Evolutionary conservation across 768 basidiomycete genomes (phyloP), one percentile per base, ranked within the genome.

Genomic region (Kockovaella imperatae): DNA sequence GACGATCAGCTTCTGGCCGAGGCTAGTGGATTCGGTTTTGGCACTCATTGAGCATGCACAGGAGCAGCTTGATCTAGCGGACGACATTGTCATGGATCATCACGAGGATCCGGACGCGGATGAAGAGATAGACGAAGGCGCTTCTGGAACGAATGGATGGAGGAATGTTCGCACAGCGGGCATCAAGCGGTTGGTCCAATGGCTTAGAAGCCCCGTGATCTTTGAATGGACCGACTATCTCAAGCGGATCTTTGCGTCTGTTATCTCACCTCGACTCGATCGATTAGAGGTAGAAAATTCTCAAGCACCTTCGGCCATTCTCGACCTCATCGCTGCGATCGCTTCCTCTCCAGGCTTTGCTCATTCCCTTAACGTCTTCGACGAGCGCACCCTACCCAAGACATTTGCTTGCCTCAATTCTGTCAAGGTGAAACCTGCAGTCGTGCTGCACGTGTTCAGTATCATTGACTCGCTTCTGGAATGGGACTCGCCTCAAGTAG

Each of bases 281-380:
- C 69, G 74, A 3, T 75, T 97, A 21, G 82, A 84, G 50, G 76
- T 72, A 35, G 95, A 97, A 70, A 97, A 91, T 60, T 87, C 84
- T 0, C 93, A 96, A 68, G 78, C 87, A 0, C 90, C 93, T 0
- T 93, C 90, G 0, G 82, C 86, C 0, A 75, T 93, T 15, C 74
- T 99, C 35, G 89, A 95, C 31, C 75, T 96, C 18, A 85, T 95
- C 72, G 77, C 81, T 49, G 73, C 78, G 5, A 91, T 90, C 85
- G 79, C 86, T 0, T 67, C 75, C 14, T 75, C 78, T 15, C 74
- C 73, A 2, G 75, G 80, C 11, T 78, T 81, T 51, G 75, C 78
- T n/a, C 64, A 67, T 7, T 82, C 80, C 66, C 75, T 97, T 23
- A 81, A 83, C 36, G 74, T 79, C 20, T 84, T 81, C 62, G 84